phyloP scores from a whole-genome alignment of 164 flowering plant genomes.

The Chimonanthus salicifolius region DNA sequence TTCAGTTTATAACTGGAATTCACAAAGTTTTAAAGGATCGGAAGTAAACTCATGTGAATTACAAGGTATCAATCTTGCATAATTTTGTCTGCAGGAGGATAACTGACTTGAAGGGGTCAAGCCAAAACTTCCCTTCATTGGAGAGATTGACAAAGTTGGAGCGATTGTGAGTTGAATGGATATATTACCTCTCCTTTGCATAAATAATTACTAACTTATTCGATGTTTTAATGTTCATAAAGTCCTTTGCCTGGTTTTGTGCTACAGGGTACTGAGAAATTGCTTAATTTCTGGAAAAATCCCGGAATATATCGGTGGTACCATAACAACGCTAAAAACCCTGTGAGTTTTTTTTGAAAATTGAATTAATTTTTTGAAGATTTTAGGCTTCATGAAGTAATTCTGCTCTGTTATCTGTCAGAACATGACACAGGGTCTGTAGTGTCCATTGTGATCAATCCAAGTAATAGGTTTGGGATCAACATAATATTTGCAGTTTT shows the following conservation, averaged over 20 bases:
- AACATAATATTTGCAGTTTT: too few relatives aligned
- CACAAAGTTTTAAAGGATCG: neutral
- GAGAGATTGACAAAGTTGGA: constrained; percentile 26
- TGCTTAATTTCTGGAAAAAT: constrained; percentile 50
- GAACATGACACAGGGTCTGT: too few relatives aligned
- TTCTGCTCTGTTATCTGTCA: neutral
- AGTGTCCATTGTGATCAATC: too few relatives aligned
- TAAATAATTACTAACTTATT: neutral
- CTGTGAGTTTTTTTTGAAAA: constrained; percentile 39
- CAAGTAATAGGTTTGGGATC: too few relatives aligned
- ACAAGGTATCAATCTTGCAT: neutral
- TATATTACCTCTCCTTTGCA: neutral
- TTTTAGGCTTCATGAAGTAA: neutral
- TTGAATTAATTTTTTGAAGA: neutral
- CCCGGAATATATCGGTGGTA: constrained; percentile 37
- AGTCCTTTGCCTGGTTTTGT: neutral
- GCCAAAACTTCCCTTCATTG: constrained; percentile 47
- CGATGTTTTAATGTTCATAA: neutral
- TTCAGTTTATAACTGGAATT: neutral
- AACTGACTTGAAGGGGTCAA: constrained; percentile 58
- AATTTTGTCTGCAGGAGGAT: constrained; percentile 58
- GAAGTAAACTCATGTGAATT: neutral
- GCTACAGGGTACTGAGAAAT: constrained; percentile 53
- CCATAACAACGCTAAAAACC: constrained; percentile 18
- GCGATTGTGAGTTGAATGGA: constrained; percentile 47